Evolutionary conservation across 108 stramenopile genomes (phyloP), one percentile per base, ranked within the genome.

Genomic region (Bacterosira constricta): DNA sequence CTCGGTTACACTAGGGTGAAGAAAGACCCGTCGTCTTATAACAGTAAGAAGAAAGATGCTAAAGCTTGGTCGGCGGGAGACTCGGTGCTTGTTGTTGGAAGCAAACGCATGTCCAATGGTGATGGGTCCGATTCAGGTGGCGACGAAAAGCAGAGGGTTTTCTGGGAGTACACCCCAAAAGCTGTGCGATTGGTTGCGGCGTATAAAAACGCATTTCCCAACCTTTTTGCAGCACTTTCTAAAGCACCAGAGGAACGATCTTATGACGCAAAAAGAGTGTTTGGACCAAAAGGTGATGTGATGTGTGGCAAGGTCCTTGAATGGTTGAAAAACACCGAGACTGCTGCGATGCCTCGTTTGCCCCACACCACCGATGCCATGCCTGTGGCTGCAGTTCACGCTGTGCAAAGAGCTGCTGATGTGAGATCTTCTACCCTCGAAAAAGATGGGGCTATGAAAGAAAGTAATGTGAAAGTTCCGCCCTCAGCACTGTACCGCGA

Each of bases 151-250:
- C 46, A 69, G 36, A 77, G 85, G 63, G 80, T 92, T 23, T 50
- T 74, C 20, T 99, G 97, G 97, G 97, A 98, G 75, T 99, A 90
- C 80, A 87, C 96, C 7, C 87, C 93, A 37, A 90, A 84, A 63
- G 97, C 98, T 17, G 83, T 98, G 20, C 81, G 86, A 15, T 90
- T 98, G 37, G 83, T 99, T 37, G 87, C 92, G 17, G 90, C 86
- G 12, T 99, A 99, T 75, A 77, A 83, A 46, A 80, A 90, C 29
- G 69, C 83, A 42, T 99, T 97, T 73, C 99, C 99, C 20, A 82
- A 87, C 44, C 65, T 99, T 15, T 96, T 98, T 61, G 82, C 83
- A 10, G 89, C 83, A 7, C 63, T 98, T 13, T 55, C 70, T 25
- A 84, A 87, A 53, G 60, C 75, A 23, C 94, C 96, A 15, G 88